Evolutionary conservation across 768 basidiomycete species (phyloP).

Genomic region (Peribolospora kevripleyi): DNA sequence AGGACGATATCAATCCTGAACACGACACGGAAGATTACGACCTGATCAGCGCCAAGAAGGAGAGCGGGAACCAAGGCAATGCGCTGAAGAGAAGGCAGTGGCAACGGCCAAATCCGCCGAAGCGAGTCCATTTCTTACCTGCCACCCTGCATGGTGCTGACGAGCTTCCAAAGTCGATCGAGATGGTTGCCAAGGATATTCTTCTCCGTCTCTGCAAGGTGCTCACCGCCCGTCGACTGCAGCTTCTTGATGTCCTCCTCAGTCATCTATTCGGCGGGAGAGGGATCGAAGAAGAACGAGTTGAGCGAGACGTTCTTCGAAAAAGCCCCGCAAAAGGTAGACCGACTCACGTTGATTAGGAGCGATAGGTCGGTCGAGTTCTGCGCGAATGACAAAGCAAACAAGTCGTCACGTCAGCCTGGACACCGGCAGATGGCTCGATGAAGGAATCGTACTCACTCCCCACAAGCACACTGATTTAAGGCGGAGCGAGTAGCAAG

Average conservation of each 20-base stretch:
- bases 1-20: constrained; percentile 23
- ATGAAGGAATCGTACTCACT: too few relatives aligned
- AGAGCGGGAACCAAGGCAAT: too few relatives aligned
- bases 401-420: too few relatives aligned
- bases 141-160: constrained; percentile 46
- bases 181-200: constrained; percentile 82
- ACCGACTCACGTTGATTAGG: constrained; percentile 39
- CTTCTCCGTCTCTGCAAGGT: constrained; percentile 82
- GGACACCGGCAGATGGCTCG: too few relatives aligned
- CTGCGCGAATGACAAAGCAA: too few relatives aligned
- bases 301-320: background rate
- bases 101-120: constrained; percentile 19
- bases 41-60: too few relatives aligned
- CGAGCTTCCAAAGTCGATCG: constrained; percentile 42
- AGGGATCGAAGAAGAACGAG: background rate
- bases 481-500: background rate
- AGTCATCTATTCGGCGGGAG: constrained; percentile 32
- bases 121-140: constrained; percentile 32
- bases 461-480: constrained; percentile 77
- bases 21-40: too few relatives aligned
- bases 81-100: constrained; percentile 3
- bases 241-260: constrained; percentile 89
- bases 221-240: constrained; percentile 91
- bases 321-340: background rate
- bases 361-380: constrained; percentile 89